A percentile compares a stretch with the other conserved stretches of the same genome.
phyloP scores from a whole-genome alignment of 257 asterid genomes.

The Solanum peruvianum region DNA sequence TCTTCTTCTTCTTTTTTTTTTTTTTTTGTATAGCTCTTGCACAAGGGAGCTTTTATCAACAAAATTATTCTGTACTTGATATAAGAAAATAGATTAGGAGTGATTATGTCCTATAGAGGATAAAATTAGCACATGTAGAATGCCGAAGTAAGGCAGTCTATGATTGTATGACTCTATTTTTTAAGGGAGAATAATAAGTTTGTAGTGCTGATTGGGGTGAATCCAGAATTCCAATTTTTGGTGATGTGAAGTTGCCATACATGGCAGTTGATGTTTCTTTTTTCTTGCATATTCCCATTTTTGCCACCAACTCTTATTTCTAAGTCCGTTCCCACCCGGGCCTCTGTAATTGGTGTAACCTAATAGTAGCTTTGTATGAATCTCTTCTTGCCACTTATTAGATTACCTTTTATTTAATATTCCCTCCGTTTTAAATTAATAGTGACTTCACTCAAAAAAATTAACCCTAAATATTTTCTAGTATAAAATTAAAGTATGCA shows the following conservation, averaged over 20 bases:
- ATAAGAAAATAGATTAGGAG: background rate
- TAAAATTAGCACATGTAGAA: background rate
- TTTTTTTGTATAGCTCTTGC: background rate
- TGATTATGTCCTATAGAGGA: background rate
- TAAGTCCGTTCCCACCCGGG: background rate
- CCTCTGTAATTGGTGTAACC: background rate
- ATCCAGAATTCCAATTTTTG: background rate
- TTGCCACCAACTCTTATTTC: background rate
- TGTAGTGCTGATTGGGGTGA: background rate
- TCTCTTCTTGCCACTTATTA: background rate
- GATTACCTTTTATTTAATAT: background rate
- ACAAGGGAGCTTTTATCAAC: background rate
- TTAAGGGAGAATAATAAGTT: background rate
- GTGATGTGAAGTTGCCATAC: background rate
- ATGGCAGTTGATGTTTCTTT: background rate
- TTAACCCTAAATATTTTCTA: background rate
- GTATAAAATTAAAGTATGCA: background rate
- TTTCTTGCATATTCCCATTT: background rate
- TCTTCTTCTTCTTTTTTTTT: rapidly evolving
- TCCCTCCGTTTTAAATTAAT: background rate
- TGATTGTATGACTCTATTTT: background rate
- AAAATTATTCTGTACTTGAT: background rate
- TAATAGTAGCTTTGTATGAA: background rate
- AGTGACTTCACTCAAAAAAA: background rate
- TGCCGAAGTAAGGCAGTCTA: background rate